Evolutionary conservation across 1,284 basidiomycete genomes (phyloP).

Genomic region (Fomitopsis schrenkii): DNA sequence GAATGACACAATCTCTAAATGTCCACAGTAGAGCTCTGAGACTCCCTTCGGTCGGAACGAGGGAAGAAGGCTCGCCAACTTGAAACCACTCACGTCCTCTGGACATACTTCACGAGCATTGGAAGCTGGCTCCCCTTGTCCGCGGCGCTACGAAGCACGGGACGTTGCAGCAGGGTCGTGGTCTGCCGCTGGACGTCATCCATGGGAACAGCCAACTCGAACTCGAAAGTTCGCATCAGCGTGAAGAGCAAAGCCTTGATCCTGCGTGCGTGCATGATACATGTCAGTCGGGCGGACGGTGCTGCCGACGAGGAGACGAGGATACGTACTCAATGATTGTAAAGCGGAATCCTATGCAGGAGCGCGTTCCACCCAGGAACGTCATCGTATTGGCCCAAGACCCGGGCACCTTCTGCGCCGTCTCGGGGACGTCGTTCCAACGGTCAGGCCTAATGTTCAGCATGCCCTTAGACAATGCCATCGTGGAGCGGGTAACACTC

Average conservation of each 20-base stretch:
- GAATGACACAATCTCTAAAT: too few relatives aligned
- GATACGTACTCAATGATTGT: not conserved
- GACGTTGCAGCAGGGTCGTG: constrained; percentile 13
- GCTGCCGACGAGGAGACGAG: not conserved
- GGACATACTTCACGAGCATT: constrained; percentile 14
- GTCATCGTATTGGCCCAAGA: constrained; percentile 35
- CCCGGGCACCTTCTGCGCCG: constrained; percentile 44
- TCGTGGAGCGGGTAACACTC: constrained; percentile 34
- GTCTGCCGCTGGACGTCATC: constrained; percentile 16
- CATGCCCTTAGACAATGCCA: not conserved
- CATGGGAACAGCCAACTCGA: constrained; percentile 44
- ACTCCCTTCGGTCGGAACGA: too few relatives aligned
- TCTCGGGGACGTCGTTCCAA: constrained; percentile 47
- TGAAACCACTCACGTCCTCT: too few relatives aligned
- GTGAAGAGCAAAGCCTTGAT: constrained; percentile 55
- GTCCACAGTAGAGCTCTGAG: too few relatives aligned
- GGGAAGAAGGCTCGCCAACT: too few relatives aligned
- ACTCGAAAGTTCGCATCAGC: constrained; percentile 52
- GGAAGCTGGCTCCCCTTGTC: constrained; percentile 18
- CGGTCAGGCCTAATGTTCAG: constrained; percentile 44
- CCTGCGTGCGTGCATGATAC: constrained; percentile 21
- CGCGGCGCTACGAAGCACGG: constrained; percentile 11
- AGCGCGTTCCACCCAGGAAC: constrained; percentile 55
- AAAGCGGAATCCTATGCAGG: constrained; percentile 30
- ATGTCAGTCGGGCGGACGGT: not conserved